These are phyloP conservation scores for Ascochyta clinopodiicola DNA, from an alignment of 2,329 filamentous ascomycete species.

Conservation along the genomic window DNA sequence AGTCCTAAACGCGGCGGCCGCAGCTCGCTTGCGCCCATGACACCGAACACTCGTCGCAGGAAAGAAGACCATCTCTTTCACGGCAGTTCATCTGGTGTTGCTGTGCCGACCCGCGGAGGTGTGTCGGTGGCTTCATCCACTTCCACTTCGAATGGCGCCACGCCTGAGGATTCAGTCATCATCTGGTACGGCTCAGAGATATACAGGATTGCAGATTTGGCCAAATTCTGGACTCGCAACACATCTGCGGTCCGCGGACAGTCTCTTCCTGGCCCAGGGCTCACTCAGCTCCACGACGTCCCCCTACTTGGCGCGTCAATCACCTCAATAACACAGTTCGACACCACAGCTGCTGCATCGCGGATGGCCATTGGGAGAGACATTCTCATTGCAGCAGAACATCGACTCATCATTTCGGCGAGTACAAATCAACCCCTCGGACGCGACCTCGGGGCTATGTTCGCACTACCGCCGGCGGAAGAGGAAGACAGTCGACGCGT, in stretches of 20 bases:
- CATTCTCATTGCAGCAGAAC: conserved; percentile 52
- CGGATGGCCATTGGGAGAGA: conserved; percentile 55
- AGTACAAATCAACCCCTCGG: conserved; percentile 40
- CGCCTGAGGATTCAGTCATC: conserved; percentile 53
- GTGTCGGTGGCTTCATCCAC: conserved; percentile 49
- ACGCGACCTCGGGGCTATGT: conserved; percentile 37
- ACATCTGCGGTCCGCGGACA: conserved; percentile 40
- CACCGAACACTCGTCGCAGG: conserved; percentile 57
- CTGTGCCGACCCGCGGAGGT: conserved; percentile 49
- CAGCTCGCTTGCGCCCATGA: conserved; percentile 56
- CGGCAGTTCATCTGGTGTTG: conserved; percentile 42
- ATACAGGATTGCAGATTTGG: conserved; percentile 54
- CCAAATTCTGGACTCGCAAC: conserved; percentile 54
- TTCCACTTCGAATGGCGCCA: conserved; percentile 35
- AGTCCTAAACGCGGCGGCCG: conserved; percentile 45
- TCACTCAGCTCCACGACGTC: conserved; percentile 51
- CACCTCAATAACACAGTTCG: conserved; percentile 53
- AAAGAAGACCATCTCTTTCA: conserved; percentile 55
- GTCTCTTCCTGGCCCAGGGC: conserved; percentile 51
- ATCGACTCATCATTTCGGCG: conserved; percentile 53
- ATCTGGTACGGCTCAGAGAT: conserved; percentile 56
- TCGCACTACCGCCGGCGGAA: conserved; percentile 38
- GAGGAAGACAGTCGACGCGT: conserved; percentile 36
- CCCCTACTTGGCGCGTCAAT: conserved; percentile 52
- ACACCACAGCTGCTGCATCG: conserved; percentile 46